Percentiles rank a stretch among this genome's conserved stretches.
Conservation (phyloP, 2,329 filamentous ascomycete genomes). For the Neonectria neomacrospora region DNA sequence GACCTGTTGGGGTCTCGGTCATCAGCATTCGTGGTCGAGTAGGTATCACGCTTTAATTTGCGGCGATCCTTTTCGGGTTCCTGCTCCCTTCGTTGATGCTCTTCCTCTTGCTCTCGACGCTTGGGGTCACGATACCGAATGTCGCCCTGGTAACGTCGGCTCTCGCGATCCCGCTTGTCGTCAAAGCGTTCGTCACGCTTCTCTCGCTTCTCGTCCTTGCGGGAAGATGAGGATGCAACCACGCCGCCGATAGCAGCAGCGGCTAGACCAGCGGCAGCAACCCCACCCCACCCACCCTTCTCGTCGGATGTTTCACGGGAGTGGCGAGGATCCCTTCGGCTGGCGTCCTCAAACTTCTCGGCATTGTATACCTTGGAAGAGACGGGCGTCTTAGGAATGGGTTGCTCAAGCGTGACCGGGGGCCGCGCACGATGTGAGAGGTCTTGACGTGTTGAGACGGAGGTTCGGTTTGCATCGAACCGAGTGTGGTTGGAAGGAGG, state of each 20-base stretch:
- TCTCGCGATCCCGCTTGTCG: slow-evolving; percentile 36
- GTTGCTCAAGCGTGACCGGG: slow-evolving; percentile 81
- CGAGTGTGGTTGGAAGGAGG: slow-evolving; percentile 72
- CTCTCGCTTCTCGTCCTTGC: slow-evolving; percentile 33
- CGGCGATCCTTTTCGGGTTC: slow-evolving; percentile 43
- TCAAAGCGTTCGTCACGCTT: slow-evolving; percentile 31
- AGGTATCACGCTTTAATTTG: slow-evolving; percentile 47
- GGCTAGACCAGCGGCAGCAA: slow-evolving; percentile 60
- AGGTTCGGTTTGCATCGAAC: slow-evolving; percentile 67
- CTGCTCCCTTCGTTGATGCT: slow-evolving; percentile 28
- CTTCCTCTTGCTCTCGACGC: slow-evolving; percentile 30
- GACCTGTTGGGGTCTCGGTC: slow-evolving; percentile 46
- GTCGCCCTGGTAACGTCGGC: slow-evolving; percentile 24
- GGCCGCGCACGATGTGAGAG: slow-evolving; percentile 59
- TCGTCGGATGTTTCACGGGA: slow-evolving; percentile 50
- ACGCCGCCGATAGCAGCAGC: slow-evolving; percentile 59
- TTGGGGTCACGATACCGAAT: slow-evolving; percentile 35
- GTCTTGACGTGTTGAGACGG: slow-evolving; percentile 55
- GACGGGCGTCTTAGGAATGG: slow-evolving; percentile 80
- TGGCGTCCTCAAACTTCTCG: slow-evolving; percentile 53
- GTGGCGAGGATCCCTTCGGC: slow-evolving; percentile 47
- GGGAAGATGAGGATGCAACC: slow-evolving; percentile 42
- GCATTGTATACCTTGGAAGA: slow-evolving; percentile 74
- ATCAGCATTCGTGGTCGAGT: slow-evolving; percentile 44
- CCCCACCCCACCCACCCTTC: slow-evolving; percentile 53